Evolutionary conservation across 2,329 filamentous ascomycete species (phyloP), one percentile per base, ranked within the genome.

Genomic region (Pseudonectria buxi): DNA sequence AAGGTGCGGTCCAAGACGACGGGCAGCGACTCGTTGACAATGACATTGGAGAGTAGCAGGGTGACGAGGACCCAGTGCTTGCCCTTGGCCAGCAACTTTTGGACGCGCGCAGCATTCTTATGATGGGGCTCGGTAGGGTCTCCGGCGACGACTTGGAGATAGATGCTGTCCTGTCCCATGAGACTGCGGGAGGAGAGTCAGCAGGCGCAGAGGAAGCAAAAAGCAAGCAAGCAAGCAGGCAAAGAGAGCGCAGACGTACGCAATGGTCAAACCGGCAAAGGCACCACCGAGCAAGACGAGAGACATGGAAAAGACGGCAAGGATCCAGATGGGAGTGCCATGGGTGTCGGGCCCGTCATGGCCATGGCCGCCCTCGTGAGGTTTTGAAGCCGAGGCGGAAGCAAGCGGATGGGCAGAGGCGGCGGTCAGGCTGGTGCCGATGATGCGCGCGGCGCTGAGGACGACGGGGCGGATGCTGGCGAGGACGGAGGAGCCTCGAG

Each of bases 21-120:
- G 18, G 92, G 92, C 11, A 95, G 71, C 3, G 90, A 94, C 65
- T 96, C 92, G 61, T 98, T 96, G 47, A 94, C 94, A 53, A 98
- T 94, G 56, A 98, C 92, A 60, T 98, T 98, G 60, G 88, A 88
- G 37, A 98, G 70, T 7, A 98, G 74, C 16, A 98, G 68, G 3
- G 92, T 96, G 35, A 98, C 92, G 38, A 98, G 70, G 14, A 98
- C 90, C 92, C 92, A 98, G 63, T 98, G 92, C 61, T 98, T 98
- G 52, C 92, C 92, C 51, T 77, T 83, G 46, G 86, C 79, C 37
- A 98, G 66, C 18, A 98, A 69, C 28, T 78, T 72, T 49, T 92
- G 72, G 10, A 98, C 92, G 45, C 78, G 82, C 37, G 75, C 76
- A 1, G 92, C 92, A 56, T 95, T 87, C 56, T 80, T 86, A 54